Conservation (phyloP, 2,329 filamentous ascomycete genomes). For the Colletotrichum siamense region DNA sequence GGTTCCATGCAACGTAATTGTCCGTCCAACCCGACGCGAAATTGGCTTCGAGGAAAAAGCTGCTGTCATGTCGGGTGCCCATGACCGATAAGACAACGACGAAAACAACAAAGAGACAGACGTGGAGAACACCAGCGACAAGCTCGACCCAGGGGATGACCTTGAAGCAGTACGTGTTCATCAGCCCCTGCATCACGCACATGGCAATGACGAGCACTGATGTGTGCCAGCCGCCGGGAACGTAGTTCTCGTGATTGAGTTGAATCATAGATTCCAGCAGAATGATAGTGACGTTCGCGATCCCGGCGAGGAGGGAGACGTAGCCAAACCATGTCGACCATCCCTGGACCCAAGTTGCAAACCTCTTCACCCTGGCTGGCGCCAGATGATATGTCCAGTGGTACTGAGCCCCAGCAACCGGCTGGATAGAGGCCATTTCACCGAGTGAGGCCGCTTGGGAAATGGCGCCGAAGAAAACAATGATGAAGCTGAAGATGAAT, state of each 20-base stretch:
- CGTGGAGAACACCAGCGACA: background rate
- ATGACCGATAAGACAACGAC: background rate
- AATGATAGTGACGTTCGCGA: background rate
- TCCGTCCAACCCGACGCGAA: background rate
- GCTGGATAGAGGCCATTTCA: background rate
- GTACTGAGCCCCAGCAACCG: background rate
- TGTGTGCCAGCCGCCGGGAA: background rate
- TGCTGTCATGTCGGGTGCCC: background rate
- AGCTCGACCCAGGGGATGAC: background rate
- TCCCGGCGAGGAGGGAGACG: background rate
- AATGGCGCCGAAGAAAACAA: background rate
- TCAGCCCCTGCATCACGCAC: background rate
- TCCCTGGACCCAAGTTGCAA: background rate
- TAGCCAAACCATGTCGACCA: constrained; percentile 5
- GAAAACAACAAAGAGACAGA: background rate
- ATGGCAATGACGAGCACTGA: background rate
- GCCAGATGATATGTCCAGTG: constrained; percentile 1
- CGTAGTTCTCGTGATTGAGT: background rate
- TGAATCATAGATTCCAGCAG: background rate
- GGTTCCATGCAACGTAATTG: background rate
- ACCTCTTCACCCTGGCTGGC: background rate
- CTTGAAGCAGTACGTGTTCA: background rate
- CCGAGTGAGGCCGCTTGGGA: background rate
- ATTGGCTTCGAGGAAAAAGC: background rate
- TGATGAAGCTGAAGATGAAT: constrained; percentile 1